These are phyloP conservation scores for Cutaneotrichosporon sp. DNA, from an alignment of 1,284 basidiomycete species.

Conservation along the genomic window DNA sequence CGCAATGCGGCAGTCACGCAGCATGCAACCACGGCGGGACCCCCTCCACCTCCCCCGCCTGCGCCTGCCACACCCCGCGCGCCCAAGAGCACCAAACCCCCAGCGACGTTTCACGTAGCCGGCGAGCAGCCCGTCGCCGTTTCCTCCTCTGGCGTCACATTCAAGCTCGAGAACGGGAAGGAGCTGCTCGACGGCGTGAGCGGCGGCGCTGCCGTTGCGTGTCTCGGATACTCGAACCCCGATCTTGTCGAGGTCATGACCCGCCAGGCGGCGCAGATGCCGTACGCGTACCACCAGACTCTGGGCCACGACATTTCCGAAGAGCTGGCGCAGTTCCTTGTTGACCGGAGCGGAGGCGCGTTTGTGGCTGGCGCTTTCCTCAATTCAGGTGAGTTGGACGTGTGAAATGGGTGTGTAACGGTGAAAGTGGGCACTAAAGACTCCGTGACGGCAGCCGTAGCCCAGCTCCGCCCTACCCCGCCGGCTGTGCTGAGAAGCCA, in stretches of 20 bases:
- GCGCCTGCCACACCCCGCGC: not conserved
- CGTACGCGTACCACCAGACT: slow-evolving; percentile 30
- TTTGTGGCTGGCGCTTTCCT: slow-evolving; percentile 31
- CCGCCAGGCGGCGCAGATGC: slow-evolving; percentile 23
- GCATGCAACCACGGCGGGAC: not conserved
- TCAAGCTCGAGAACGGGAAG: slow-evolving; percentile 24
- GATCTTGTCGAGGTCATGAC: slow-evolving; percentile 40
- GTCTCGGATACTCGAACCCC: slow-evolving; percentile 68
- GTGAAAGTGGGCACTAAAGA: too few species aligned
- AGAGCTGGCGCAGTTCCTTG: slow-evolving; percentile 22
- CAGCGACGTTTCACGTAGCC: slow-evolving; percentile 7
- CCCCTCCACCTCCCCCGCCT: not conserved
- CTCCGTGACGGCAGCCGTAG: too few species aligned
- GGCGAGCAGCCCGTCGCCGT: slow-evolving; percentile 11
- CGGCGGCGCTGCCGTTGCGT: slow-evolving; percentile 77
- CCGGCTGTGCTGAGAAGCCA: too few species aligned
- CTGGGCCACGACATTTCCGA: slow-evolving; percentile 20
- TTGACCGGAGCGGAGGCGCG: slow-evolving; percentile 21
- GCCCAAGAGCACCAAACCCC: not conserved
- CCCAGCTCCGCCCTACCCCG: too few species aligned
- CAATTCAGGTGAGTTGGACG: slow-evolving; percentile 15
- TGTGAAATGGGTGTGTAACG: not conserved
- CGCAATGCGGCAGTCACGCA: not conserved
- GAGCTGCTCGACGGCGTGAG: slow-evolving; percentile 29
- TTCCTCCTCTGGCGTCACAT: slow-evolving; percentile 19